phyloP scores from a whole-genome alignment of 2,329 filamentous ascomycete genomes.

The Dothiorella sarmentorum region DNA sequence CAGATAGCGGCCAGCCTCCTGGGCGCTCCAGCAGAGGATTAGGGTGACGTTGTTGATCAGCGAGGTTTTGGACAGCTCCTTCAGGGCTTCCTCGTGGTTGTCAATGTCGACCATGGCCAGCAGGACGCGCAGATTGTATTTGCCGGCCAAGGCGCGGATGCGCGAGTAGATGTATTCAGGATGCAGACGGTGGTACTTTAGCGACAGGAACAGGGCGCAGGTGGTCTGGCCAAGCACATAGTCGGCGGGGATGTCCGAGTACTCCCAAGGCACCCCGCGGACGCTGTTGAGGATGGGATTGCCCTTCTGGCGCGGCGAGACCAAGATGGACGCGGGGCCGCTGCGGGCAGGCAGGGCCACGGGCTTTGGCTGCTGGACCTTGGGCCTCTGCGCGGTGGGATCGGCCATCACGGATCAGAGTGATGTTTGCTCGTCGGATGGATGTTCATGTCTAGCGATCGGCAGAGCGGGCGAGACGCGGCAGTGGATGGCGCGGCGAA shows the following conservation, averaged over 20 bases:
- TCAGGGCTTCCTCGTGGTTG: constrained; percentile 86
- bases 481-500: too few species aligned
- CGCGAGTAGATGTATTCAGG: constrained; percentile 97
- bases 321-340: constrained; percentile 74
- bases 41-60: constrained; percentile 90
- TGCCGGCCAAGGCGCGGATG: constrained; percentile 77
- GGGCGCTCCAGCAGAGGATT: constrained; percentile 89
- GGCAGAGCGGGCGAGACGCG: neutral
- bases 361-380: constrained; percentile 81
- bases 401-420: constrained; percentile 5
- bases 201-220: constrained; percentile 85
- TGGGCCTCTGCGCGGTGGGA: constrained; percentile 16
- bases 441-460: neutral
- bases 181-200: constrained; percentile 96
- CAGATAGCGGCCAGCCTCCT: constrained; percentile 88
- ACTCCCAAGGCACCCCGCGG: constrained; percentile 81
- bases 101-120: constrained; percentile 92
- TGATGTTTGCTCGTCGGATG: neutral
- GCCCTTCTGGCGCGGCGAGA: constrained; percentile 89
- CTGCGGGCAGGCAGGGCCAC: constrained; percentile 70
- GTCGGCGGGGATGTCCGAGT: constrained; percentile 92
- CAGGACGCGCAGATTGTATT: constrained; percentile 81
- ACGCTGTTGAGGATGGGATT: constrained; percentile 87
- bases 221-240: constrained; percentile 85
- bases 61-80: constrained; percentile 88